Evolutionary conservation across 345 rosid genomes (phyloP), one percentile per base, ranked within the genome.

Genomic region (Bruguiera sexangula): DNA sequence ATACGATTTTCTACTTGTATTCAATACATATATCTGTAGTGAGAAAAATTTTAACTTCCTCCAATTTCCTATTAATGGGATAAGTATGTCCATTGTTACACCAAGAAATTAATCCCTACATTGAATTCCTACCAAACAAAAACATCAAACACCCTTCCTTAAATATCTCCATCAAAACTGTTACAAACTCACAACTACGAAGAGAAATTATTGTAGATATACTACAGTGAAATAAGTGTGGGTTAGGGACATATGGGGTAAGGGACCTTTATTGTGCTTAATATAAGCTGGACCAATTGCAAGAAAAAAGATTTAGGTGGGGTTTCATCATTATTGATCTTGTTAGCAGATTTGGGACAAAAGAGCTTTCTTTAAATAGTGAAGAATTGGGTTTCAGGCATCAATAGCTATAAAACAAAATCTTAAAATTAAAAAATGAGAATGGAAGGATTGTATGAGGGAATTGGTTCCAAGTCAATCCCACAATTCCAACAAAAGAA

Each of bases 61-160:
- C 24, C 24, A 24, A 24, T 24, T 24, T 24, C 24, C 24, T 24
- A 24, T 24, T 24, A 24, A 24, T 24, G 24, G 24, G 24, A 24
- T 24, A 24, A 24, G 24, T 24, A 24, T 24, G 24, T 24, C 24
- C 24, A 24, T 24, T 24, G 24, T 24, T 24, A 24, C 95, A 37
- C 92, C 82, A 89, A 76, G 51, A 85, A 80, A 73, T 89, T 84
- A 77, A 84, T 82, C 68, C 83, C 95, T 89, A 87, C 87, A 84
- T 73, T 82, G 48, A 80, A 68, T 79, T 77, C 52, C 69, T 73
- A 82, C 81, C 85, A 75, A 10, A 75, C 80, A 78, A 67, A 63
- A 51, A 63, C 61, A 77, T 81, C 74, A 82, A 72, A 57, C 63
- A 61, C 22, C 60, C 62, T 53, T 29, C 58, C 69, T 70, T 60